Evolutionary conservation across 306 rosid species (phyloP), one percentile per base, ranked within the genome.

Genomic region (Sphenostylis stenocarpa): DNA sequence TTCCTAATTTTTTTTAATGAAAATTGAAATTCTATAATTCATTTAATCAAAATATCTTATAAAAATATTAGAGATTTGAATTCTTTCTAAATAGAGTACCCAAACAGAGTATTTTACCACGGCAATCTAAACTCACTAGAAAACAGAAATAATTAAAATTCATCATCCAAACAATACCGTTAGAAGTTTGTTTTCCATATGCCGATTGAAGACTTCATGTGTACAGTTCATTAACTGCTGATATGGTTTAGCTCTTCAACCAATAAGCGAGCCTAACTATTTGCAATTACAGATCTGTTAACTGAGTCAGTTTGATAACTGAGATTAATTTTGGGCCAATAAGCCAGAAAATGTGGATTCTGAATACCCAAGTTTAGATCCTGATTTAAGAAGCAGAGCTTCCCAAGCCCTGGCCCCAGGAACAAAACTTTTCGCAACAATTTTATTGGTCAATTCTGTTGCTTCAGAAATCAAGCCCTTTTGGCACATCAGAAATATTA

Each of bases 381-480:
- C 80, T 47, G 62, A 78, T 77, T 83, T 73, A 48, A 79, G 85
- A 31, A 92, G 79, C 80, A 85, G 19, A 49, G 87, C 83, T 75
- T 90, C 91, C 97, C 95, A 89, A 65, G 91, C 75, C 77, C 64
- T 85, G 21, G 83, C 77, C 41, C 96, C 85, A 0, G 90, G 93
- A 19, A 63, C 84, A 78, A 84, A 85, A 17, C 80, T 73, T 79
- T 78, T 80, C 7, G 60, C 68, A 53, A 82, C 84, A 79, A 83
- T 58, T 78, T 83, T 86, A 81, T 63, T 39, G 85, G 82, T 82
- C 89, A 91, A 70, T 12, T 74, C 88, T 56, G 66, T 14, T 55
- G 91, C 95, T 72, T 87, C 85, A 53, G 65, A 44, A 66, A 58
- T 70, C 84, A 87, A 76, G 36, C 90, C 86, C 68, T 80, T 89